phyloP scores from a whole-genome alignment of 768 basidiomycete genomes.

The Strobilomyces confusus region DNA sequence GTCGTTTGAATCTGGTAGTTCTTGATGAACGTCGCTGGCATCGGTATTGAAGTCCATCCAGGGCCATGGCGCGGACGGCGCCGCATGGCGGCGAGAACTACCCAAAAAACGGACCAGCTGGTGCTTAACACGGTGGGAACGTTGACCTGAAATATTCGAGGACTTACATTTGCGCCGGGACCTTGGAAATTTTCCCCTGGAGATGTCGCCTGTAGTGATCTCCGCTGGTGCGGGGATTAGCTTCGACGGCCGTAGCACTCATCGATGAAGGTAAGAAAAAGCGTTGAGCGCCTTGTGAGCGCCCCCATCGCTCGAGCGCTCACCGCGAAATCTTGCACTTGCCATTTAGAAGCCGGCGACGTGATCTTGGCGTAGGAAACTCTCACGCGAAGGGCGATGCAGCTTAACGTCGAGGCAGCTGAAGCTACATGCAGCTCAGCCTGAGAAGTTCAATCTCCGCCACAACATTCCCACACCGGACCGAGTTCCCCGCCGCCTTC shows the following conservation, averaged over 20 bases:
- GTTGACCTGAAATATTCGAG: not conserved
- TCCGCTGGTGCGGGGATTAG: not conserved
- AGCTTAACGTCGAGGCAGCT: no score
- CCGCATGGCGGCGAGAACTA: slow-evolving; percentile 31
- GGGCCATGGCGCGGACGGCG: slow-evolving; percentile 39
- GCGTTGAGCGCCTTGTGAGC: not conserved
- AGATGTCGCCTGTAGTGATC: not conserved
- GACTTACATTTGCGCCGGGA: slow-evolving; percentile 24
- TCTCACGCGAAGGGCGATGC: no score
- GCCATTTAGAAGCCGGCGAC: no score
- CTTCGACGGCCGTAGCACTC: not conserved
- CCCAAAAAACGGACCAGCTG: not conserved
- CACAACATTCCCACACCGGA: no score
- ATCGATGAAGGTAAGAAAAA: not conserved
- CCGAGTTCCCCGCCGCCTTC: no score
- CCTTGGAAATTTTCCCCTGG: slow-evolving; percentile 4
- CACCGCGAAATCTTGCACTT: no score
- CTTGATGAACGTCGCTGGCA: not conserved
- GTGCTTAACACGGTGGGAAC: not conserved
- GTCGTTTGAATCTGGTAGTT: not conserved
- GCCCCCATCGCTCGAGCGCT: not conserved
- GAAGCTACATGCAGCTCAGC: no score
- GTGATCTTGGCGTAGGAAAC: no score
- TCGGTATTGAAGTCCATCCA: slow-evolving; percentile 32
- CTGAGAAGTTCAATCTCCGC: no score